Percentiles rank a stretch among this genome's conserved stretches.
Conservation (phyloP, 768 basidiomycete species). For the Mycena olivaceomarginata region DNA sequence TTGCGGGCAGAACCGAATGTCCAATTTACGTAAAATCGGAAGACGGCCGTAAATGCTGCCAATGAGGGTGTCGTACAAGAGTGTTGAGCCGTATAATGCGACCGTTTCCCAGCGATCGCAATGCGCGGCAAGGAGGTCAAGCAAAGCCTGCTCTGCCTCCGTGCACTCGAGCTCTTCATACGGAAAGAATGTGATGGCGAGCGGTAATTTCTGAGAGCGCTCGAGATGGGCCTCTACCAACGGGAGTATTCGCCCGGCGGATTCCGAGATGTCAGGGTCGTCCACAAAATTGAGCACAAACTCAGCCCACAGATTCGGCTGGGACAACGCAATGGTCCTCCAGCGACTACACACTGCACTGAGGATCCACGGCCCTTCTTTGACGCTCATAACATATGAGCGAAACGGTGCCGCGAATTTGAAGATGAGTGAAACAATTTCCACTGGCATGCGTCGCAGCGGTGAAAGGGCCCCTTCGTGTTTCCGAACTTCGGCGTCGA, state of each 20-base stretch:
- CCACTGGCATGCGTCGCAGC: slow-evolving; percentile 19
- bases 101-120: no score
- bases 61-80: no score
- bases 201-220: background rate
- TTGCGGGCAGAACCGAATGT: no score
- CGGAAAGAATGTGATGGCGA: background rate
- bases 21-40: no score
- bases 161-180: no score
- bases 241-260: background rate
- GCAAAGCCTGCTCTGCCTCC: no score
- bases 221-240: slow-evolving; percentile 14
- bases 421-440: slow-evolving; percentile 28
- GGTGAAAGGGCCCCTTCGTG: slow-evolving; percentile 17
- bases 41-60: no score
- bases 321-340: background rate
- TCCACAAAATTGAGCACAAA: background rate
- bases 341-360: slow-evolving; percentile 17
- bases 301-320: background rate
- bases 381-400: background rate
- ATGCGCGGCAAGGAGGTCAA: no score
- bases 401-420: background rate
- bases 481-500: slow-evolving; percentile 9
- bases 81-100: no score
- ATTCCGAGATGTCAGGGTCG: background rate
- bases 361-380: slow-evolving; percentile 5